Evolutionary conservation across 2,329 filamentous ascomycete species (phyloP), one percentile per base, ranked within the genome.

Genomic region (Talaromyces piceae): DNA sequence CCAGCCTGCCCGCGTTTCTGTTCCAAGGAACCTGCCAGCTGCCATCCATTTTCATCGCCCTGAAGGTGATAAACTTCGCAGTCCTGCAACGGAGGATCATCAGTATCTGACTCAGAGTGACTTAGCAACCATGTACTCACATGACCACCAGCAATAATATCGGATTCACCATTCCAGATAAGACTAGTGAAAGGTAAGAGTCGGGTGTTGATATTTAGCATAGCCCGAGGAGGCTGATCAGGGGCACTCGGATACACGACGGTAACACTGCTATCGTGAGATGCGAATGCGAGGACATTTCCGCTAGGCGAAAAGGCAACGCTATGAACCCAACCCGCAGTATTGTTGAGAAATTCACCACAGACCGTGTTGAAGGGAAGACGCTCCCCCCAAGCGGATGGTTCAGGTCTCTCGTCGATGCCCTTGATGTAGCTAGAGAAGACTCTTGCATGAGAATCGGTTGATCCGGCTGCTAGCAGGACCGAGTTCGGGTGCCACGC

Each of bases 401-500:
- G 84, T 61, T 93, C 87, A 1, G 93, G 93, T 41, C 88, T 81
- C 59, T 81, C 78, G 69, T 98, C 93, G 50, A 94, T 83, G 48
- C 91, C 91, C 75, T 98, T 98, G 77, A 98, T 88, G 73, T 95
- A 98, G 64, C 86, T 87, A 7, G 89, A 95, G 66, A 98, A 88
- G 51, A 98, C 93, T 56, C 93, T 80, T 3, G 93, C 91, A 66
- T 98, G 93, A 31, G 91, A 93, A 70, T 98, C 93, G 30, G 93
- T 96, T n/a, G 89, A 95, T 31, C 93, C 93, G 41, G 93, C 90
- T 13, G 91, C 93, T 22, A 98, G 78, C 27, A 98, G 81, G 13
- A 98, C 93, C 8, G 88, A 94, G 77, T 98, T 98, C 30, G 93
- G 93, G 71, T 98, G 93, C 93, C 93, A 98, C 52, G 86, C 85